These are phyloP conservation scores for Floccularia luteovirens DNA, from an alignment of 768 basidiomycete species.

Conservation along the genomic window DNA sequence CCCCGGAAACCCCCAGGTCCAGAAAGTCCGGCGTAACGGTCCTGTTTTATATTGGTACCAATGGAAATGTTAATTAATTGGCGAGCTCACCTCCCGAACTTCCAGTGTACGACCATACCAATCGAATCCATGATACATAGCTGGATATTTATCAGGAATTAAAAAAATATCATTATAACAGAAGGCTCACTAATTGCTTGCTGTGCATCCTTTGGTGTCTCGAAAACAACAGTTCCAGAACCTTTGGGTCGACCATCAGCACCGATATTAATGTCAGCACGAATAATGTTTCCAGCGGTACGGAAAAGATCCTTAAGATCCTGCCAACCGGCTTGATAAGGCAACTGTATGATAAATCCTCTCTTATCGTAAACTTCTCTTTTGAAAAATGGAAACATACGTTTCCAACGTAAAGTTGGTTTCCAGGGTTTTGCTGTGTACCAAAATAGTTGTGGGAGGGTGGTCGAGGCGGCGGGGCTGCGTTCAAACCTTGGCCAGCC, in stretches of 20 bases:
- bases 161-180: neutral
- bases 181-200: conserved; percentile 80
- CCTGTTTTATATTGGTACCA: conserved; percentile 44
- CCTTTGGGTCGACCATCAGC: conserved; percentile 92
- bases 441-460: conserved; percentile 73
- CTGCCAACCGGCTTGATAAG: conserved; percentile 98
- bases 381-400: conserved; percentile 31
- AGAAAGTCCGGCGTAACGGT: conserved; percentile 82
- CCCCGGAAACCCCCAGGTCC: conserved; percentile 63
- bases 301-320: conserved; percentile 97
- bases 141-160: conserved; percentile 29
- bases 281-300: conserved; percentile 88
- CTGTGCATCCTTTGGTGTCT: conserved; percentile 82
- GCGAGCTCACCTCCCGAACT: conserved; percentile 80
- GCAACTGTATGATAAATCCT: conserved; percentile 47
- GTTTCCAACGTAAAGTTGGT: conserved; percentile 90
- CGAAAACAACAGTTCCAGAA: conserved; percentile 95
- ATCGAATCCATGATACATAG: conserved; percentile 95
- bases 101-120: conserved; percentile 96
- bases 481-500: conserved; percentile 83
- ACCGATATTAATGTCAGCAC: conserved; percentile 93
- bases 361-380: neutral
- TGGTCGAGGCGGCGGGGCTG: conserved; percentile 77
- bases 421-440: conserved; percentile 64
- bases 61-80: too few relatives aligned